phyloP scores from a whole-genome alignment of 2,329 filamentous ascomycete genomes.

The Penicillium sp. region DNA sequence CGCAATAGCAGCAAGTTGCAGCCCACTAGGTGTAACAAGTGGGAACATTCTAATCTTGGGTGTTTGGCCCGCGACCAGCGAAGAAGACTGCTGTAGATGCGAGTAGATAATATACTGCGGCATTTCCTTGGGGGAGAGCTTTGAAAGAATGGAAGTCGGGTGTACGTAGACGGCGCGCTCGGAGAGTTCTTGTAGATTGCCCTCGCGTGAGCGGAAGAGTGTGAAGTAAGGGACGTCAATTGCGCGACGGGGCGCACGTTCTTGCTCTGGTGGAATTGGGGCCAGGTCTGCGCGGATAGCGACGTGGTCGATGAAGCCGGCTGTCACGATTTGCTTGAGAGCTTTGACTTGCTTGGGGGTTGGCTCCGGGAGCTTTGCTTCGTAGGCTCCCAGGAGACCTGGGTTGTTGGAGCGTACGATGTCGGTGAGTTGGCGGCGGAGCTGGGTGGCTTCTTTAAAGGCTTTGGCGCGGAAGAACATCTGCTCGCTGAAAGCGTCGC shows the following conservation, averaged over 20 bases:
- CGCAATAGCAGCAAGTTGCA: conserved; percentile 71
- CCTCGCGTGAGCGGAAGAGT: conserved; percentile 63
- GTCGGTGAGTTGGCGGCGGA: conserved; percentile 75
- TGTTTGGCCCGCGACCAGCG: conserved; percentile 52
- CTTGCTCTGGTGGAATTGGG: conserved; percentile 63
- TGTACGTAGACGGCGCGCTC: conserved; percentile 80
- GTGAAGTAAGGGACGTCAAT: conserved; percentile 91
- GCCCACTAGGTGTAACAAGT: conserved; percentile 70
- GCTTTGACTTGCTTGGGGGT: conserved; percentile 67
- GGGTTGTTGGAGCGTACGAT: conserved; percentile 73
- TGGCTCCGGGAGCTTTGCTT: conserved; percentile 54
- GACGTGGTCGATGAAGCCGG: conserved; percentile 90
- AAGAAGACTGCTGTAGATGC: conserved; percentile 67
- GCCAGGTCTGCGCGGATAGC: conserved; percentile 87
- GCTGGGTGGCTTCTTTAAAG: conserved; percentile 77
- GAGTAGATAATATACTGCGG: conserved; percentile 86
- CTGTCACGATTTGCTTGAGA: conserved; percentile 84
- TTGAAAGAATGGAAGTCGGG: conserved; percentile 73
- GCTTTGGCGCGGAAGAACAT: conserved; percentile 86
- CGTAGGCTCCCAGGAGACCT: conserved; percentile 36
- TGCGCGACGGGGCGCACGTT: conserved; percentile 70
- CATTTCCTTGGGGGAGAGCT: conserved; percentile 65
- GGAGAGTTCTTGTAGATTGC: conserved; percentile 41
- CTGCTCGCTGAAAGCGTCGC: conserved; percentile 69
- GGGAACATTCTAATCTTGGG: conserved; percentile 83